Evolutionary conservation across 1,284 basidiomycete genomes (phyloP), one percentile per base, ranked within the genome.

Genomic region (Ceratobasidium sp.): DNA sequence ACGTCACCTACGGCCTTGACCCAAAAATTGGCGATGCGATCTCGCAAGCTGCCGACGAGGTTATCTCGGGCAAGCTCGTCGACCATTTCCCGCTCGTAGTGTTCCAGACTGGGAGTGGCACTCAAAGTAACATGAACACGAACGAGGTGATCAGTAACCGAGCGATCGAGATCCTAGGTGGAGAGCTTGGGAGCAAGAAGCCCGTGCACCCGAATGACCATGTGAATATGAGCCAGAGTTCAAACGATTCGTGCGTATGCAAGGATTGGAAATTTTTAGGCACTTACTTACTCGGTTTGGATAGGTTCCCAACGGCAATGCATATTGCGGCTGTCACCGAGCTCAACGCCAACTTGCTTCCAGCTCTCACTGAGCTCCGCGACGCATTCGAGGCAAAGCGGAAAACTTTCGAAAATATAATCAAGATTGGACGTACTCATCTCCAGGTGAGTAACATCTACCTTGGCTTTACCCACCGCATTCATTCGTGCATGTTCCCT

Each of bases 61-160:
- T 99, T 82, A 99, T 99, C 84, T 93, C 94, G 70, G 97, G 97
- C 78, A 95, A 97, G 85, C 90, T 99, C 78, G 89, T 92, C 52
- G 95, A 96, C 80, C 94, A 99, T 85, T 99, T 99, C 88, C 98
- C 98, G 34, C 88, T 99, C 51, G 98, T 99, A 76, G 97, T 99
- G 66, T 99, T 98, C 90, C 98, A 99, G 86, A 99, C 98, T 64
- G 98, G 98, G 77, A 98, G 95, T 77, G 98, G 98, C 68, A 99
- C 98, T 2, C 98, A 99, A 86, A 97, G 95, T 84, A 99, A 99
- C 88, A 99, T 99, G 98, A 99, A 99, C 85, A 95, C 91, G 78
- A 99, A 99, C 85, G 98, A 99, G 90, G 97, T 99, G 82, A 98
- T 99, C 84, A 97, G 95, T 40, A 99, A 99, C 85, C 92, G 97